A percentile compares a stretch with the other conserved stretches of the same genome.
Evolutionary conservation across 306 rosid genomes (phyloP).

Genomic region (Prunus campanulata): DNA sequence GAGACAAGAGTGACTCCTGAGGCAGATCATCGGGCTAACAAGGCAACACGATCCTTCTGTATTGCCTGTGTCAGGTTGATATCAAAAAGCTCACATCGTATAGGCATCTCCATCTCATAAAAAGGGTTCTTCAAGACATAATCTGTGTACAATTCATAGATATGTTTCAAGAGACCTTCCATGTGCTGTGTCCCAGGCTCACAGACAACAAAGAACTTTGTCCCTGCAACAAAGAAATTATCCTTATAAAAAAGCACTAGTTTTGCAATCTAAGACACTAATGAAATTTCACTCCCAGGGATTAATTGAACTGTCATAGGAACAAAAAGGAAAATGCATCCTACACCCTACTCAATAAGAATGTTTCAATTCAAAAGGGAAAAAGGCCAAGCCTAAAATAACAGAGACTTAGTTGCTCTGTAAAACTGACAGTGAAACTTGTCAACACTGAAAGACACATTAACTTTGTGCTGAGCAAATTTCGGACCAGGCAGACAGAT

Average conservation of each 20-base stretch:
- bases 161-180: conserved; percentile 70
- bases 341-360: neutral
- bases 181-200: conserved; percentile 82
- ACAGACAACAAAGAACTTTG: conserved; percentile 80
- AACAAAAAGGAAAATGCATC: neutral
- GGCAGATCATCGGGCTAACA: conserved; percentile 59
- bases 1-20: neutral
- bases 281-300: neutral
- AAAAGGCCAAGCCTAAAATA: neutral
- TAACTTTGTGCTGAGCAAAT: neutral
- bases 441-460: neutral
- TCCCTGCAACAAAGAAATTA: conserved; percentile 45
- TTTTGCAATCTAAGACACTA: conserved; percentile 11
- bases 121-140: conserved; percentile 92
- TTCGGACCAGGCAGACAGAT: neutral
- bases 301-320: neutral
- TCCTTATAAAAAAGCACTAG: neutral
- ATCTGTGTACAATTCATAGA: conserved; percentile 80
- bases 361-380: neutral
- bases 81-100: conserved; percentile 90
- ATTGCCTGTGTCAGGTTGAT: conserved; percentile 67
- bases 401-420: neutral
- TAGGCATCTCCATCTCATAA: conserved; percentile 99
- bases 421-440: neutral
- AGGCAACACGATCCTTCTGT: conserved; percentile 81